Conservation (phyloP, 2,329 filamentous ascomycete species). For the Ceratocystis smalleyi region DNA sequence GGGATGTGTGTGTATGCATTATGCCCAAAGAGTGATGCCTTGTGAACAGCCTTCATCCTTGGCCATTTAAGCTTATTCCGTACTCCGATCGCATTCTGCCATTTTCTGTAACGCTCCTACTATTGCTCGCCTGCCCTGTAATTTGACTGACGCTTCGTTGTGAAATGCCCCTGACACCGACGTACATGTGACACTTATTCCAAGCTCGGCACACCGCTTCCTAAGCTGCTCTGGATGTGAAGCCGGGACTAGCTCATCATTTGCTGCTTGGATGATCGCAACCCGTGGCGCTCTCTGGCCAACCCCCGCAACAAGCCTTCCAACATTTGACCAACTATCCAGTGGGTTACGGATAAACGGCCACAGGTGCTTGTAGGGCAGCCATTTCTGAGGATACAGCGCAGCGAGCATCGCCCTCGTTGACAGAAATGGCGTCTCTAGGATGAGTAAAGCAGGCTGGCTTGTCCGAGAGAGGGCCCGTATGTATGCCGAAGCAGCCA, state of each 20-base stretch:
- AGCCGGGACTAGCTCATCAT: conserved; percentile 42
- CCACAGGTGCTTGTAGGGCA: conserved; percentile 61
- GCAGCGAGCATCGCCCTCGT: conserved; percentile 54
- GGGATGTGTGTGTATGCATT: no score
- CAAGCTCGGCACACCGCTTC: conserved; percentile 33
- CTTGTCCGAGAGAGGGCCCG: conserved; percentile 7
- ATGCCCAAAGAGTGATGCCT: no score
- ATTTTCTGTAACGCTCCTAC: conserved; percentile 16
- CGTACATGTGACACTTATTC: conserved; percentile 31
- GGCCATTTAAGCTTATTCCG: neutral
- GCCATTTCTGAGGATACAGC: conserved; percentile 64
- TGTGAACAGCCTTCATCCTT: no score
- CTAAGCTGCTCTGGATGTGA: conserved; percentile 34
- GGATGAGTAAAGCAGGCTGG: conserved; percentile 34
- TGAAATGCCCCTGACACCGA: conserved; percentile 37
- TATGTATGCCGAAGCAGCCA: conserved; percentile 29
- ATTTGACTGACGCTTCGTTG: conserved; percentile 36
- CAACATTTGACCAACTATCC: conserved; percentile 38
- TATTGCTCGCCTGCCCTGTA: conserved; percentile 28
- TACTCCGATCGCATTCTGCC: neutral
- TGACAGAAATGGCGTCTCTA: conserved; percentile 64
- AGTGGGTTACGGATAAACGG: conserved; percentile 55
- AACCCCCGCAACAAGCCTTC: conserved; percentile 19
- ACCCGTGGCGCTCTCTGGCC: conserved; percentile 24
- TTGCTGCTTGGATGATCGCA: conserved; percentile 40